Evolutionary conservation across 352 stramenopile species (phyloP).

Genomic region (Phytopythium kandeliae): DNA sequence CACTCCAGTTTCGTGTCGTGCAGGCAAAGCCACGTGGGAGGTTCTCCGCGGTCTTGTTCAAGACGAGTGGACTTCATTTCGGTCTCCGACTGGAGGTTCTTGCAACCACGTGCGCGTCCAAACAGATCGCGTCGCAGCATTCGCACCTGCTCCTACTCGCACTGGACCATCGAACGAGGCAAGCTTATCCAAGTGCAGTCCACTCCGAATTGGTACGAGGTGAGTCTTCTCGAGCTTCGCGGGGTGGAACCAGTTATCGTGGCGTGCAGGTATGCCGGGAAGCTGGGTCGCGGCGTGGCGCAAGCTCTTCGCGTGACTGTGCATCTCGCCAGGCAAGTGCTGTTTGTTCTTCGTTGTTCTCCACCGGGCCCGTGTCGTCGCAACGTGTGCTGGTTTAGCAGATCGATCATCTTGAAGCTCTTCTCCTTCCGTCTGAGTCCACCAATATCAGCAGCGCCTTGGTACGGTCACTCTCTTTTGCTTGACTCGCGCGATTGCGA

Average conservation of each 20-base stretch:
- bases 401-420: too few relatives aligned
- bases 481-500: background rate
- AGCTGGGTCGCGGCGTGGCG: too few relatives aligned
- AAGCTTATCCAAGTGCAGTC: too few relatives aligned
- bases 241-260: background rate
- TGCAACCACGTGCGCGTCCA: too few relatives aligned
- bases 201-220: too few relatives aligned
- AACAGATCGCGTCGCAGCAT: too few relatives aligned
- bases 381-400: background rate
- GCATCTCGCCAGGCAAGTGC: background rate
- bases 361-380: background rate
- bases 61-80: background rate
- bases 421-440: too few relatives aligned
- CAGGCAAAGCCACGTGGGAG: background rate
- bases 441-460: too few relatives aligned
- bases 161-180: too few relatives aligned
- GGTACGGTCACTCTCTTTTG: background rate
- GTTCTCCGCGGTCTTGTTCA: background rate
- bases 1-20: background rate
- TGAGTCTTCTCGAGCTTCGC: background rate
- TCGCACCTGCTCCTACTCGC: too few relatives aligned
- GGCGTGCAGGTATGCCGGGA: background rate
- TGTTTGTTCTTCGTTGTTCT: background rate
- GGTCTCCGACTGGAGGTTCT: too few relatives aligned
- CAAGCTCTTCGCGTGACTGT: background rate